Evolutionary conservation across 768 basidiomycete species (phyloP).

Genomic region (Zangia roseola): DNA sequence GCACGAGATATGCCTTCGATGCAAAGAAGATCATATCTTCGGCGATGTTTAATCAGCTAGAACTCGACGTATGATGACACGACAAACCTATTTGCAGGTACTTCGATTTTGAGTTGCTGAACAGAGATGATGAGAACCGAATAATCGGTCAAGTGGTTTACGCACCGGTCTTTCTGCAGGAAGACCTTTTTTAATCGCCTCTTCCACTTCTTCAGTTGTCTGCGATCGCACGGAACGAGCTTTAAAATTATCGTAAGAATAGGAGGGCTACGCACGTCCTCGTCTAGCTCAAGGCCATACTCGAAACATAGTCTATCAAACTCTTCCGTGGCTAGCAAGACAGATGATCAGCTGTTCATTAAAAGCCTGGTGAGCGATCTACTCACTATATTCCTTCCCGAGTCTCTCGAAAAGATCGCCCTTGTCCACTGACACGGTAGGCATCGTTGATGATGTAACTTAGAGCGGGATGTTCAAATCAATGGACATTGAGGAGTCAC

Average conservation of each 20-base stretch:
- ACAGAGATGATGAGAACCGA: slow-evolving; percentile 6
- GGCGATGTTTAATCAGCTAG: slow-evolving; percentile 5
- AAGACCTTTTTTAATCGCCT: slow-evolving; percentile 76
- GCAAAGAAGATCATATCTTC: slow-evolving; percentile 95
- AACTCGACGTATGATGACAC: neutral
- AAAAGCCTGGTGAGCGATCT: slow-evolving; percentile 1
- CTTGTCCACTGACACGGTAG: slow-evolving; percentile 94
- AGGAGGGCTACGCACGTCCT: slow-evolving; percentile 68
- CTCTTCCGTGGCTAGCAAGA: slow-evolving; percentile 75
- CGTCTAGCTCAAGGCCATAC: slow-evolving; percentile 96
- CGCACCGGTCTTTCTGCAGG: slow-evolving; percentile 80
- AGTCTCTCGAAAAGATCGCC: slow-evolving; percentile 89
- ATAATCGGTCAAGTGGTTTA: slow-evolving; percentile 17
- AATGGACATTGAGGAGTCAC: no score
- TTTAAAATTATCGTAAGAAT: neutral
- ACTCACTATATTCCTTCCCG: slow-evolving; percentile 76
- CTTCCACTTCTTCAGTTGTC: slow-evolving; percentile 89
- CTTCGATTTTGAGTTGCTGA: slow-evolving; percentile 97
- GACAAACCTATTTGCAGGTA: slow-evolving; percentile 90
- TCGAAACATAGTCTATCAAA: slow-evolving; percentile 97
- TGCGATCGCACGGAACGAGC: slow-evolving; percentile 31
- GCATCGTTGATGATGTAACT: slow-evolving; percentile 54
- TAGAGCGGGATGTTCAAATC: slow-evolving; percentile 3
- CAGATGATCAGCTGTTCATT: slow-evolving; percentile 10
- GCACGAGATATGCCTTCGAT: slow-evolving; percentile 93